These are phyloP conservation scores for Diplodia mutila DNA, from an alignment of 2,329 filamentous ascomycete genomes.

Conservation along the genomic window DNA sequence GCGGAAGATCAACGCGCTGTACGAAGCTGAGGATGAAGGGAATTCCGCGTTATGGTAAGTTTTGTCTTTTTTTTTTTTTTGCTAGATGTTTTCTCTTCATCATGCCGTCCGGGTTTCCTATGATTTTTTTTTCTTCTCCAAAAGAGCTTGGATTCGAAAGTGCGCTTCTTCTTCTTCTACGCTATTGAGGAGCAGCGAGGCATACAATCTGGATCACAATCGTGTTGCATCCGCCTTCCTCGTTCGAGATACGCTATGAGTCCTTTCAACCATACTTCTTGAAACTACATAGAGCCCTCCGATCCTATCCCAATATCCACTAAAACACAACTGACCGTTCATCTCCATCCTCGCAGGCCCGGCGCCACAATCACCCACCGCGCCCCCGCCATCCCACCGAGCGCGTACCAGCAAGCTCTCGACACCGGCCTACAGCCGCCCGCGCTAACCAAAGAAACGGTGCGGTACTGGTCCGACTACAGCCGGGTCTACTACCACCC, in stretches of 20 bases:
- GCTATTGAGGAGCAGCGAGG: background rate
- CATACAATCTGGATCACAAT: background rate
- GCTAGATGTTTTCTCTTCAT: background rate
- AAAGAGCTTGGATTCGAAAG: background rate
- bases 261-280: background rate
- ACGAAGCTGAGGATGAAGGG: constrained; percentile 60
- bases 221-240: background rate
- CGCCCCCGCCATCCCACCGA: constrained; percentile 68
- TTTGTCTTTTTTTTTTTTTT: background rate
- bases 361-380: constrained; percentile 60
- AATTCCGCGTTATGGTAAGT: constrained; percentile 36
- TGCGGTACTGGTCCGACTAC: constrained; percentile 98
- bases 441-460: constrained; percentile 66
- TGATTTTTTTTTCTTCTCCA: background rate
- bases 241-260: background rate
- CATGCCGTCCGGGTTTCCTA: background rate
- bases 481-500: constrained; percentile 93
- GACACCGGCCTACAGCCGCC: constrained; percentile 70
- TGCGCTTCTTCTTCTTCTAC: background rate
- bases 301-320: too few relatives aligned
- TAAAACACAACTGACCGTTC: background rate
- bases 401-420: constrained; percentile 77
- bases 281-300: background rate
- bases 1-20: constrained; percentile 84
- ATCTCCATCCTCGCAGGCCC: constrained; percentile 54